Percentiles rank a stretch among this genome's conserved stretches.
Conservation (phyloP, 306 rosid species). For the Medicago truncatula region MtrunA17r5.0-ANR NC_053049.1:8570501-8571000, state of each 20-base stretch:
- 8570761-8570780: neutral
- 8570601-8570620: neutral
- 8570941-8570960: neutral
- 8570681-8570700: neutral
- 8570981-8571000: too few relatives aligned
- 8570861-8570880: neutral
- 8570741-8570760: neutral
- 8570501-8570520: neutral
- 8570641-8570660: constrained; percentile 17
- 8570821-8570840: neutral
- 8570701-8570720: neutral
- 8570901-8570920: neutral
- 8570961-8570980: neutral
- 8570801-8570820: neutral
- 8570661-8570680: neutral
- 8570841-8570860: neutral
- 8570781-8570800: neutral
- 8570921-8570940: neutral
- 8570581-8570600: neutral
- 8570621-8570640: constrained; percentile 29
- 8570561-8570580: neutral
- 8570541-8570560: neutral
- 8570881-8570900: neutral
- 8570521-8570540: neutral
- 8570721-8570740: neutral